Base-by-base conservation (phyloP, 2,329 filamentous ascomycete genomes). In the Curvularia sp. region DNA sequence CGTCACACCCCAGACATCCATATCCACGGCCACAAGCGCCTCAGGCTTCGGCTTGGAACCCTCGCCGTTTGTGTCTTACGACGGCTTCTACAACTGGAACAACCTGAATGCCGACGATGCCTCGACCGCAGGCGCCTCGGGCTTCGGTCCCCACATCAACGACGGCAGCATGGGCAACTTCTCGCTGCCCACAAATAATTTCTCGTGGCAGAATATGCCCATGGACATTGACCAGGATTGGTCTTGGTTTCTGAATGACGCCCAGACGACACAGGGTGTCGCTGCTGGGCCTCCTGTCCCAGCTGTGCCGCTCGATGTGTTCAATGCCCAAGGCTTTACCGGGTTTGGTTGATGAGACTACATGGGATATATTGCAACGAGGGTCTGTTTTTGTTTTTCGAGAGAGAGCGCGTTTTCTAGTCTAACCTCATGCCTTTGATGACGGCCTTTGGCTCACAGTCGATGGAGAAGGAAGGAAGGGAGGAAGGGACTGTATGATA, bases 171-270 rank as follows among this genome's bases (percentile, higher is more conserved):
- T 74, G 68, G 68, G 54, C 38, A 72, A 70, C 36, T 75, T 72
- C 61, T 68, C 68, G 8, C 64, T 73, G 4, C 71, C 74, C 25
- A 75, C 71, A 9, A 76, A 74, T 42, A 75, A 73, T 58, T 76
- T 77, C 57, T 65, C 56, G 2, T 77, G 75, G 76, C 75, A 77
- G 60, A 76, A 76, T 36, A 73, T 77, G 68, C 74, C 74, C 34
- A 77, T 77, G 74, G 75, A 77, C 30, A 77, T 77, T 46, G 76
- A 78, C 47, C 76, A 78, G 67, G 77, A 79, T 52, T 79, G 77
- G 77, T 74, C 68, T 34, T 78, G 76, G 74, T 78, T 78, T 38
- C 56, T 77, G 57, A 76, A 75, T 27, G 74, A 76, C 53, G 59
- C 61, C 3, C 62, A 63, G 41, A 66, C 62, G 18, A 60, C 47